Percentiles rank a stretch among this genome's conserved stretches.
phyloP scores from a whole-genome alignment of 768 basidiomycete genomes.

The Collybia sp. region DNA sequence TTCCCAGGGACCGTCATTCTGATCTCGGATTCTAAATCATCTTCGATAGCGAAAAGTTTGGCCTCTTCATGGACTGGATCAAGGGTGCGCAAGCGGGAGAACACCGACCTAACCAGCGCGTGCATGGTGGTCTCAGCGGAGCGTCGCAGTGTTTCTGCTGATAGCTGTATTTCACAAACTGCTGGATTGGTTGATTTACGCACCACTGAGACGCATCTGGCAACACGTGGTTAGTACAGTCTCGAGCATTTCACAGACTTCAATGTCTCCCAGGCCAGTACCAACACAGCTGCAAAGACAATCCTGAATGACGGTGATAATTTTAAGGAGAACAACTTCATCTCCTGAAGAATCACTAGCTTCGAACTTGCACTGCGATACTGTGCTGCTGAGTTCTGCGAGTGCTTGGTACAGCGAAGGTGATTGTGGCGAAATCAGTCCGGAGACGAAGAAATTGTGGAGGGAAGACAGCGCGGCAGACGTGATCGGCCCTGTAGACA shows the following conservation, averaged over 20 bases:
- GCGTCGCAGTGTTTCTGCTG: conserved; percentile 76
- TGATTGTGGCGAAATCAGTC: conserved; percentile 59
- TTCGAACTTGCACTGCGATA: conserved; percentile 97
- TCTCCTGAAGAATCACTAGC: conserved; percentile 97
- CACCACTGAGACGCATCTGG: conserved; percentile 94
- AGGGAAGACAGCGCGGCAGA: conserved; percentile 88
- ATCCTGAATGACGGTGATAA: conserved; percentile 85
- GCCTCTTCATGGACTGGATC: conserved; percentile 67
- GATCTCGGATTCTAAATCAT: conserved; percentile 49
- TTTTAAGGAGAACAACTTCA: conserved; percentile 90
- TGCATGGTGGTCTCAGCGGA: conserved; percentile 91
- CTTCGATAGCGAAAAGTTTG: conserved; percentile 52
- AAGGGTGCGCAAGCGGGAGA: conserved; percentile 63
- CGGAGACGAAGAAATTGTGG: conserved; percentile 82
- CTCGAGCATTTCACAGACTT: conserved; percentile 97
- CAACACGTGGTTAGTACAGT: conserved; percentile 96
- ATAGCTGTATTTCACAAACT: conserved; percentile 7
- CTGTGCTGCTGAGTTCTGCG: conserved; percentile 79
- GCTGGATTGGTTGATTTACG: conserved; percentile 21
- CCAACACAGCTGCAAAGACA: conserved; percentile 73
- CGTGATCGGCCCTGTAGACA: conserved; percentile 96
- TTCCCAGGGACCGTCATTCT: conserved; percentile 52
- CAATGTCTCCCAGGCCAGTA: conserved; percentile 78
- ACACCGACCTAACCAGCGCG: conserved; percentile 76
- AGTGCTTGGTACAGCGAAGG: conserved; percentile 61